A percentile compares a stretch with the other conserved stretches of the same genome.
These are phyloP conservation scores for Aspergillus sp. DNA, from an alignment of 2,329 filamentous ascomycete genomes.

Conservation along the genomic window DNA sequence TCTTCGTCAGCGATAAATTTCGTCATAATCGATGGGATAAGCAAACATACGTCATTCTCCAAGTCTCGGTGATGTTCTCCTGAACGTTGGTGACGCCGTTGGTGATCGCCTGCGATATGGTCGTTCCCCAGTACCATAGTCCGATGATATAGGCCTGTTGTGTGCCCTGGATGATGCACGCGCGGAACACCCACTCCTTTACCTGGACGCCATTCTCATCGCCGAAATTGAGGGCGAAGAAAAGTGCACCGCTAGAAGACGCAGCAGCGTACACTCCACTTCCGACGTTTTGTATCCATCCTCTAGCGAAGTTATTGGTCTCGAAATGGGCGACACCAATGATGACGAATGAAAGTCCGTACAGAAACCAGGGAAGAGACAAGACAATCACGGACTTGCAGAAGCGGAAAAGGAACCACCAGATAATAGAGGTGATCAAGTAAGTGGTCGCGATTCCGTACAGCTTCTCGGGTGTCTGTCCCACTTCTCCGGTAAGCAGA, in stretches of 20 bases:
- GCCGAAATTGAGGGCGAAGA: slow-evolving; percentile 67
- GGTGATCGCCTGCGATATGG: slow-evolving; percentile 48
- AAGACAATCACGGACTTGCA: slow-evolving; percentile 58
- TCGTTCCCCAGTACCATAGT: slow-evolving; percentile 66
- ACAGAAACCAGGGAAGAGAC: slow-evolving; percentile 62
- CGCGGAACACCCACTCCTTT: slow-evolving; percentile 66
- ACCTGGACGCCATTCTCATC: slow-evolving; percentile 63
- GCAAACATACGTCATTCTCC: slow-evolving; percentile 42
- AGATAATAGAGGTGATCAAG: slow-evolving; percentile 56
- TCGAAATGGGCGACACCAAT: slow-evolving; percentile 63
- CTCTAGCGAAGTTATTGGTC: slow-evolving; percentile 36
- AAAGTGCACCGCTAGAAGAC: slow-evolving; percentile 62
- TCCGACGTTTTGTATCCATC: slow-evolving; percentile 60
- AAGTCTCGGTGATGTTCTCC: slow-evolving; percentile 40
- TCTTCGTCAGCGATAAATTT: slow-evolving; percentile 19
- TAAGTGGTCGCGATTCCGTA: slow-evolving; percentile 63
- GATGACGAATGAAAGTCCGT: slow-evolving; percentile 62
- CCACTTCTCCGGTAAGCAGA: slow-evolving; percentile 63
- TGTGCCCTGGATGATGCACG: slow-evolving; percentile 64
- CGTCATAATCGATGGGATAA: background rate
- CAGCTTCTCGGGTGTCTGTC: slow-evolving; percentile 57
- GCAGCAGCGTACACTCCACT: slow-evolving; percentile 62
- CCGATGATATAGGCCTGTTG: slow-evolving; percentile 65
- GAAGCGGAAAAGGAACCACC: slow-evolving; percentile 63
- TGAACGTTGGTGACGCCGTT: slow-evolving; percentile 41